Evolutionary conservation across 108 stramenopile genomes (phyloP).

Genomic region (Skeletonema costatum): DNA sequence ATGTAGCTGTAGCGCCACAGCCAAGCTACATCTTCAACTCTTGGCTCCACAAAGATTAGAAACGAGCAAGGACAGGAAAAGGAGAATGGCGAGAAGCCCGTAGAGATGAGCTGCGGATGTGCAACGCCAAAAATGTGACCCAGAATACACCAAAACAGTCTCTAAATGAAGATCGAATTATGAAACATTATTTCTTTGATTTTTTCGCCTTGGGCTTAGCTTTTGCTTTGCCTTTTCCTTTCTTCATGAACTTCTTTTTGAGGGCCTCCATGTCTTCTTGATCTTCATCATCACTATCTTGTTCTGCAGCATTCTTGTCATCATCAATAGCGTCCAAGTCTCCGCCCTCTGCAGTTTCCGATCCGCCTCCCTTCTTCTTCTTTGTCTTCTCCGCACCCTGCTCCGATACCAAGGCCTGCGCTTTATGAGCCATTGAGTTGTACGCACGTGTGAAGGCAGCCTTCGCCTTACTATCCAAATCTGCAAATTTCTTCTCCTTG

Average conservation of each 20-base stretch:
- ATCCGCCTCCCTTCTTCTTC: conserved; percentile 29
- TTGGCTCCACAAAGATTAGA: no score
- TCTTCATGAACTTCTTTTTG: conserved; percentile 29
- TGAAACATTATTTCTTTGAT: background rate
- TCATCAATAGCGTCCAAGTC: conserved; percentile 55
- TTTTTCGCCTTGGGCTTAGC: conserved; percentile 11
- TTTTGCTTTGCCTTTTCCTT: conserved; percentile 25
- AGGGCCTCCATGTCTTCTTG: conserved; percentile 35
- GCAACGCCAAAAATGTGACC: no score
- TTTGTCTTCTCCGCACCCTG: conserved; percentile 56
- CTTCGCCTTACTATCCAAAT: conserved; percentile 85
- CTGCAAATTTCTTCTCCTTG: conserved; percentile 55
- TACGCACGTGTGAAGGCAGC: conserved; percentile 87
- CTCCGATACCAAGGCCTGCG: conserved; percentile 84
- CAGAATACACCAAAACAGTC: background rate
- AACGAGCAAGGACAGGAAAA: no score
- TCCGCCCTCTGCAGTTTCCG: conserved; percentile 30
- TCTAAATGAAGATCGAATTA: background rate
- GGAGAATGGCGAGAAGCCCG: no score
- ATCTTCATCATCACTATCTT: conserved; percentile 52
- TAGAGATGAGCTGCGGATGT: no score
- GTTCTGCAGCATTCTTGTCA: conserved; percentile 43
- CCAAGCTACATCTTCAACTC: no score
- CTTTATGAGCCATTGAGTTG: conserved; percentile 74
- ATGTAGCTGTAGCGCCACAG: no score